phyloP scores from a whole-genome alignment of 352 stramenopile species.

The Globisporangium paddicum region DNA sequence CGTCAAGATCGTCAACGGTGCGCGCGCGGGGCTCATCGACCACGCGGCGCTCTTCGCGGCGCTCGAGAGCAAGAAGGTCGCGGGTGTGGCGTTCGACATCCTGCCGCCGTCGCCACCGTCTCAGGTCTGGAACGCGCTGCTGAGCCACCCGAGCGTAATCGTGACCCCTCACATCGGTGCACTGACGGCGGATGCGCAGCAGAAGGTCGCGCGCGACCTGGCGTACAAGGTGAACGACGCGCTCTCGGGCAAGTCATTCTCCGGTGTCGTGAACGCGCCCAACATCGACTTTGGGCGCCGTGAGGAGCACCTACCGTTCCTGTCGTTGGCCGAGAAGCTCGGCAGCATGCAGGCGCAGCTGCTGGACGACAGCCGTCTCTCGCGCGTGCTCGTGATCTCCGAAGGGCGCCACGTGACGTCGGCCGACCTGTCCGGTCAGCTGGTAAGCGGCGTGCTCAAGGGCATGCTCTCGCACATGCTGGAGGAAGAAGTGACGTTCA shows the following conservation, averaged over 20 bases:
- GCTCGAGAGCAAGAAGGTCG: constrained; percentile 79
- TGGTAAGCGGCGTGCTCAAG: constrained; percentile 90
- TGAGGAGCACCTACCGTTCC: constrained; percentile 76
- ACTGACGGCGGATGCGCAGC: constrained; percentile 92
- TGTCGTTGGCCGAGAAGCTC: constrained; percentile 90
- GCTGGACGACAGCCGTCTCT: constrained; percentile 66
- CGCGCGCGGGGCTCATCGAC: constrained; percentile 93
- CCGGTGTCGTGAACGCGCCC: constrained; percentile 94
- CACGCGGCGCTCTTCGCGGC: constrained; percentile 86
- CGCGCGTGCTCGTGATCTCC: constrained; percentile 68
- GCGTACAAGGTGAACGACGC: constrained; percentile 91
- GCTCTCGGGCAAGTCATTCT: constrained; percentile 90
- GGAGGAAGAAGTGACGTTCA: constrained; percentile 89
- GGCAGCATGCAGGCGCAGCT: constrained; percentile 85
- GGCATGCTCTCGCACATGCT: constrained; percentile 88
- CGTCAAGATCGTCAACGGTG: constrained; percentile 93
- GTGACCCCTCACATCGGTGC: constrained; percentile 95
- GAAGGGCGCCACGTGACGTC: constrained; percentile 82
- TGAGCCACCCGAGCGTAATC: constrained; percentile 89
- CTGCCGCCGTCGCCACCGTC: constrained; percentile 39
- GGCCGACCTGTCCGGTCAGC: constrained; percentile 69
- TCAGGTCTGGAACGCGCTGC: constrained; percentile 65
- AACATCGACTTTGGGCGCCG: constrained; percentile 86
- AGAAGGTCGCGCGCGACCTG: constrained; percentile 88
- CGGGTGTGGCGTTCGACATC: constrained; percentile 72